Conservation (phyloP, 345 rosid species). For the Carallia pectinifolia region DNA sequence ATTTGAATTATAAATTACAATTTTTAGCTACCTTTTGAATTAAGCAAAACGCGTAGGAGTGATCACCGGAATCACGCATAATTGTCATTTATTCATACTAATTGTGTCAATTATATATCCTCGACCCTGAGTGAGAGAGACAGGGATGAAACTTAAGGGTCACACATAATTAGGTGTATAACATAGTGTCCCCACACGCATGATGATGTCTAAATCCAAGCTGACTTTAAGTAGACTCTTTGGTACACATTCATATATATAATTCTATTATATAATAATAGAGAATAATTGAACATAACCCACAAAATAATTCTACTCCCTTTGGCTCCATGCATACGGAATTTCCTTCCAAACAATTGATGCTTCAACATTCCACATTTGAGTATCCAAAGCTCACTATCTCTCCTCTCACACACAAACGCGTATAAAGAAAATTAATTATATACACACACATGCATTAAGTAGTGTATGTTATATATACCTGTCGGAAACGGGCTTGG, state of each 20-base stretch:
- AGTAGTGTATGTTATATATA: not conserved
- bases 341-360: constrained; percentile 14
- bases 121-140: not conserved
- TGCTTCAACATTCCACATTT: constrained; percentile 17
- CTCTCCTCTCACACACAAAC: not conserved
- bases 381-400: constrained; percentile 11
- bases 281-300: not conserved
- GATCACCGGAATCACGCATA: too few species aligned
- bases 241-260: too few species aligned
- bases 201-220: constrained; percentile 14
- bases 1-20: too few species aligned
- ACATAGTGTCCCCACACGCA: constrained; percentile 14
- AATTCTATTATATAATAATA: not conserved
- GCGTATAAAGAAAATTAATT: not conserved
- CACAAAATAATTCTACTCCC: not conserved
- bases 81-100: too few species aligned
- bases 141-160: not conserved
- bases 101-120: too few species aligned
- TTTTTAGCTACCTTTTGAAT: too few species aligned
- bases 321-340: constrained; percentile 23
- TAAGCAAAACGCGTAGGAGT: too few species aligned
- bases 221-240: constrained; percentile 18
- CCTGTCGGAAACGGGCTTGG: too few species aligned
- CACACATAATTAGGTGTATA: not conserved
- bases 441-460: not conserved